Evolutionary conservation across 2,329 filamentous ascomycete species (phyloP).

Genomic region (Cadophora sp.): DNA sequence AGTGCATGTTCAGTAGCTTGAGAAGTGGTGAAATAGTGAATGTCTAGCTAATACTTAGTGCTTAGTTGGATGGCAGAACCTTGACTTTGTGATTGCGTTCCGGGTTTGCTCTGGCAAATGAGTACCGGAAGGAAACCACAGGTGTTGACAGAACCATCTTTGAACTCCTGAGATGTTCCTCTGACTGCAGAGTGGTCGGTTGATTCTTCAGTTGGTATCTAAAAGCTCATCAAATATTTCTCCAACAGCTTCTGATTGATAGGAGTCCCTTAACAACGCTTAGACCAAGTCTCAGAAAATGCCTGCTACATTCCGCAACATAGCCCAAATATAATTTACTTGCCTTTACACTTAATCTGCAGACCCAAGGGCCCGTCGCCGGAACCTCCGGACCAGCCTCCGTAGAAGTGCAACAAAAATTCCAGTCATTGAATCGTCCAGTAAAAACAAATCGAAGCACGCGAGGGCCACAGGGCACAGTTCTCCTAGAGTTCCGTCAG

Average conservation of each 20-base stretch:
- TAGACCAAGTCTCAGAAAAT: neutral
- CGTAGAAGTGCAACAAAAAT: constrained; percentile 14
- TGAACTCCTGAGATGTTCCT: neutral
- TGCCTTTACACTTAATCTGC: neutral
- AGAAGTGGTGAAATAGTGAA: neutral
- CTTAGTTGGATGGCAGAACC: neutral
- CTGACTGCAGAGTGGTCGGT: too few species aligned
- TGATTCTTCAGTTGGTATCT: too few species aligned
- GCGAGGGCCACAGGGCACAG: neutral
- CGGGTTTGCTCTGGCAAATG: neutral
- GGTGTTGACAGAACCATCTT: neutral
- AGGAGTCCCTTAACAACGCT: neutral
- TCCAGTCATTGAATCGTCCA: neutral
- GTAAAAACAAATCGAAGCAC: neutral
- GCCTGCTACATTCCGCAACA: neutral
- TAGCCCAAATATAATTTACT: neutral
- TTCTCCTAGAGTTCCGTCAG: neutral
- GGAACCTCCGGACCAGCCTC: neutral
- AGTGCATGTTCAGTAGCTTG: neutral
- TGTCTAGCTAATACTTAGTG: neutral
- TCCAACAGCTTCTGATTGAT: neutral
- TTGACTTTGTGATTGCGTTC: neutral
- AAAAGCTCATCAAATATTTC: too few species aligned
- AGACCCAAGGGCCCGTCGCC: neutral
- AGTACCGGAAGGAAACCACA: neutral